Conservation (phyloP, 179 eudicot species). For the Carnegiea gigantea region DNA sequence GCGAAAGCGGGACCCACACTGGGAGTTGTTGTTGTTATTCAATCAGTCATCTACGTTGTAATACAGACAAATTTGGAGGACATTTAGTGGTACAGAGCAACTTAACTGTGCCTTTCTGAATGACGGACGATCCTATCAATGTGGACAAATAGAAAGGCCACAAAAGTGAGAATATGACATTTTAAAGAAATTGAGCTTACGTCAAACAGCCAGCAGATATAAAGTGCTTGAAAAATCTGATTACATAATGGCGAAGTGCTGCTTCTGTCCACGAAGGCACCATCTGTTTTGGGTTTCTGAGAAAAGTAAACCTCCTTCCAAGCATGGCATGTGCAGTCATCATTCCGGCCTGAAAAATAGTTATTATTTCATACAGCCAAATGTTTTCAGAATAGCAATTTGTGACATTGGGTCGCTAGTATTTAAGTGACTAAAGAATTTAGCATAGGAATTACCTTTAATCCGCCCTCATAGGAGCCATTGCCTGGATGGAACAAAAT, state of each 20-base stretch:
- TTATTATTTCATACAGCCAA: background rate
- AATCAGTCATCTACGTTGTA: too few relatives aligned
- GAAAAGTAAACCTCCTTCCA: constrained; percentile 35
- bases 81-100: too few relatives aligned
- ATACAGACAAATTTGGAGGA: too few relatives aligned
- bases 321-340: constrained; percentile 64
- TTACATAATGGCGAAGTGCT: constrained; percentile 63
- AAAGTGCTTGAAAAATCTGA: constrained; percentile 54
- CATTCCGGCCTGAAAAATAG: constrained; percentile 63
- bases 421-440: background rate
- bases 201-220: constrained; percentile 68
- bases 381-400: constrained; percentile 1
- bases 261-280: constrained; percentile 62
- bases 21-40: too few relatives aligned
- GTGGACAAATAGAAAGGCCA: too few relatives aligned
- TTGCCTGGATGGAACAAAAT: constrained; percentile 47
- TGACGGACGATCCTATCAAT: too few relatives aligned
- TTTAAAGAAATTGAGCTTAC: constrained; percentile 43
- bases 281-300: constrained; percentile 58
- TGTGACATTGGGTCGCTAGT: background rate
- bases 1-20: too few relatives aligned
- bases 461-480: constrained; percentile 93
- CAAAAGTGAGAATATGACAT: background rate
- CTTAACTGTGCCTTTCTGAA: too few relatives aligned
- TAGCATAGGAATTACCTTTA: constrained; percentile 54